Evolutionary conservation across 2,329 filamentous ascomycete genomes (phyloP), one percentile per base, ranked within the genome.

Genomic region (Elsinoe batatas): DNA sequence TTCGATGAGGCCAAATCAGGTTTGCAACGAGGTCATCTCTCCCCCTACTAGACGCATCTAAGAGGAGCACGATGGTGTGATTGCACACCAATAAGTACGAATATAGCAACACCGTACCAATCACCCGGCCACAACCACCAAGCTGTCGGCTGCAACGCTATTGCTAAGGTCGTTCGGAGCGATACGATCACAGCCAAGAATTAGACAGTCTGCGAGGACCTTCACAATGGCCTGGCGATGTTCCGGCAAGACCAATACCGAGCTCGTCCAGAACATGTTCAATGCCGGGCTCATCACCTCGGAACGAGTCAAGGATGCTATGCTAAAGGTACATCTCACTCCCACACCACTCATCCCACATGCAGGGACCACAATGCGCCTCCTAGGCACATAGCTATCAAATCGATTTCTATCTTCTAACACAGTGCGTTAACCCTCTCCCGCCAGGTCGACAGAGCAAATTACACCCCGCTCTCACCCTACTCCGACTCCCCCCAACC

Each of bases 201-300:
- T 12, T 6, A 30, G 8, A 20, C 13, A 3, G 18, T n/a, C 22
- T 5, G 33, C 18, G 18, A 44, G 15, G n/a, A 26, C 7, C 17
- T 40, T 56, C 58, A 77, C 60, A 58, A 97, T 98, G 93, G 91
- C 91, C 58, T 98, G 93, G 93, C 81, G 82, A 62, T 89, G 87
- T 69, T 87, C 85, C 5, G 91, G 89, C 58, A 72, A 73, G 3
- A 81, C 82, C 26, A 96, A 97, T 69, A 71, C 73, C 38, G 83
- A 83, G 56, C 78, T 98, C 49, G 76, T 97, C 59, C 79, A 84
- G 62, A 95, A 95, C 68, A 77, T 98, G 57, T 83, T 76, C 68
- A 76, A 72, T 38, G 81, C 87, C 63, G 79, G 79, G 2, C 76
- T 97, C 54, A 90, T 97, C 61, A 84, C 77, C n/a, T 79, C 83